Base-by-base conservation (phyloP, 108 stramenopile species). In the Skeletonema menzelii region DNA sequence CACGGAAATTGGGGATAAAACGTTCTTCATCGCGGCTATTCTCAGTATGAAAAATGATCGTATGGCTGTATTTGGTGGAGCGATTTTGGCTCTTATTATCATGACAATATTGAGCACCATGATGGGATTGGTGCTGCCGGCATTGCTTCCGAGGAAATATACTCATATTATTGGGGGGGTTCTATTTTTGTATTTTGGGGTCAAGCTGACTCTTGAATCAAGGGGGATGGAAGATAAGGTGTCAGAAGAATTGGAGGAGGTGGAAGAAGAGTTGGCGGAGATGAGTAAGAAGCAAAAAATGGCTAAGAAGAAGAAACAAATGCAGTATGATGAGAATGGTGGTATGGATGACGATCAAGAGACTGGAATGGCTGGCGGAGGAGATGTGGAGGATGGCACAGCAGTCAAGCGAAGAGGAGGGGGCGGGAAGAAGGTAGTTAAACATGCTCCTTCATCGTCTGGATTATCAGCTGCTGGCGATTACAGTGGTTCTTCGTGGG, bases 1-100 rank as follows among this genome's bases (percentile, higher is more conserved):
- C 26, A 98, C 99, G 0, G 99, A 99, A 87, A 95, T 99, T 60
- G 99, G 99, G 8, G 99, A 99, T 88, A 99, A 99, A 82, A 99
- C 99, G 20, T 99, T 99, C 73, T 99, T 99, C 85, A 98, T 99
- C 73, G 99, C 99, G 8, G 99, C 98, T 14, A 91, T 99, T n/a
- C 70, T 99, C 57, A 91, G 90, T 46, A 98, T 99, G 96, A 84
- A 92, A 58, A 84, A 97, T 83, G 69, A 84, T 70, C 86, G 98
- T 27, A 70, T 90, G 35, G 91, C 97, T 0, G 96, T 99, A 20
- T 99, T 98, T 76, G 70, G 71, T 11, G 99, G 98, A 15, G 96
- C 97, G 8, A 86, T 99, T 38, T 69, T 79, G 12, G 97, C 96
- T 1, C 79, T 99, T 27, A 86, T 96, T 20, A 76, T 98, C 58